phyloP scores from a whole-genome alignment of 1,284 basidiomycete species.

The Hortiboletus rubellus region DNA sequence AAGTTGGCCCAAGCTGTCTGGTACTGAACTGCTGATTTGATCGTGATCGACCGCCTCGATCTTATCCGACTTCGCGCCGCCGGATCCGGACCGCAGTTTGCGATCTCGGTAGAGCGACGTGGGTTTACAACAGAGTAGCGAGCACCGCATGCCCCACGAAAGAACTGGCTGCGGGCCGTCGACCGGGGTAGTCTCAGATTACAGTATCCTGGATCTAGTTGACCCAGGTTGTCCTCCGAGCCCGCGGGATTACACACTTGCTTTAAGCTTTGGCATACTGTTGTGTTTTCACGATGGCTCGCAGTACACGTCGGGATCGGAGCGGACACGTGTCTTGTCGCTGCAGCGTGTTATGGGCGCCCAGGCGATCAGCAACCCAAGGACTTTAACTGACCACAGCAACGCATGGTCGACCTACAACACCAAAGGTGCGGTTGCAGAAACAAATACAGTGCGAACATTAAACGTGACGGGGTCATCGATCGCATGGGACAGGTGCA shows the following conservation, averaged over 20 bases:
- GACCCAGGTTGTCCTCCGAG: too few relatives aligned
- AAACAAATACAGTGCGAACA: constrained; percentile 14
- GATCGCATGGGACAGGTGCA: constrained; percentile 5
- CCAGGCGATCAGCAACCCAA: constrained; percentile 9
- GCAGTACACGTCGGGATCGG: not conserved
- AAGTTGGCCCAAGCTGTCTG: too few relatives aligned
- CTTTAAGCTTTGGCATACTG: too few relatives aligned
- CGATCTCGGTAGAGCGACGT: not conserved
- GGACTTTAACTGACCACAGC: constrained; percentile 11
- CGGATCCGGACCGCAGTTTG: not conserved
- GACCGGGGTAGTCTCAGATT: too few relatives aligned
- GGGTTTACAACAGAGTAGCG: not conserved
- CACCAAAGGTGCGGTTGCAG: not conserved
- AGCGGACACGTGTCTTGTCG: not conserved
- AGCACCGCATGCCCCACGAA: too few relatives aligned
- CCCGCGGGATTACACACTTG: not conserved
- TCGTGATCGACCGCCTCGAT: constrained; percentile 20
- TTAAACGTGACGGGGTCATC: constrained; percentile 10
- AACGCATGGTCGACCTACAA: not conserved
- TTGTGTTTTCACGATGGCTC: not conserved
- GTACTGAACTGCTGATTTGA: not conserved
- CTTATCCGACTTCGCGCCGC: not conserved
- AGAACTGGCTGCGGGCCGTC: too few relatives aligned
- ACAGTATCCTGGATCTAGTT: not conserved
- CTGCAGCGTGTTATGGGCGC: not conserved